Conservation (phyloP, 257 asterid species). For the Anisodus tanguticus region DNA sequence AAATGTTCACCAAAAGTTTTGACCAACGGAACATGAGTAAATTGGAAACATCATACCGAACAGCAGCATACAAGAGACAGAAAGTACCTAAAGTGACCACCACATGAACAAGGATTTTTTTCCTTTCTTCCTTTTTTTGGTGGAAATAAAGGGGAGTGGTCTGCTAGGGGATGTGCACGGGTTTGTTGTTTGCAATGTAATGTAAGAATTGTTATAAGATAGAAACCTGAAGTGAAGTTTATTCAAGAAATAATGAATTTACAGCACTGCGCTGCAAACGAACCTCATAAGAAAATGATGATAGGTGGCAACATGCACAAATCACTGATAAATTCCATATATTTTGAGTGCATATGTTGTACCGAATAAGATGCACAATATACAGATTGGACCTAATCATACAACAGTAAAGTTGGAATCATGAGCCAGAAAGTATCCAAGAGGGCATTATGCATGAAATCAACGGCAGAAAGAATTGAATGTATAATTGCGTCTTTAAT, state of each 20-base stretch:
- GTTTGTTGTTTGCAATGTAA: background rate
- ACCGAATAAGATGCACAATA: too few species aligned
- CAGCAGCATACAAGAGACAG: background rate
- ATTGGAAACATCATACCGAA: too few species aligned
- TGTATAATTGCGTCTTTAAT: too few species aligned
- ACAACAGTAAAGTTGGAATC: too few species aligned
- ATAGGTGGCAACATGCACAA: background rate
- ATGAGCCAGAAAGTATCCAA: too few species aligned
- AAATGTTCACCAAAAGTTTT: too few species aligned
- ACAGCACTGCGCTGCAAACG: background rate
- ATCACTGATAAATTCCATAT: background rate
- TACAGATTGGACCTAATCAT: too few species aligned
- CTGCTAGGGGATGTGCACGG: background rate
- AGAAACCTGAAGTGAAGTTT: background rate
- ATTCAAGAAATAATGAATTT: background rate
- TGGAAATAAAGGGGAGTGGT: background rate
- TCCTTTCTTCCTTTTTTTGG: background rate
- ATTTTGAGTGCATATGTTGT: too few species aligned
- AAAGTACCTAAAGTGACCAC: background rate
- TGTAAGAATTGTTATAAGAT: background rate
- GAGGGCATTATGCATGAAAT: too few species aligned
- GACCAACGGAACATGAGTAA: too few species aligned
- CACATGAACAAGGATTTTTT: background rate
- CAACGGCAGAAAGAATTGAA: too few species aligned
- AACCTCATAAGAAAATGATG: background rate